Conservation (phyloP, 2,329 filamentous ascomycete species). For the Cladobotryum mycophilum region DNA sequence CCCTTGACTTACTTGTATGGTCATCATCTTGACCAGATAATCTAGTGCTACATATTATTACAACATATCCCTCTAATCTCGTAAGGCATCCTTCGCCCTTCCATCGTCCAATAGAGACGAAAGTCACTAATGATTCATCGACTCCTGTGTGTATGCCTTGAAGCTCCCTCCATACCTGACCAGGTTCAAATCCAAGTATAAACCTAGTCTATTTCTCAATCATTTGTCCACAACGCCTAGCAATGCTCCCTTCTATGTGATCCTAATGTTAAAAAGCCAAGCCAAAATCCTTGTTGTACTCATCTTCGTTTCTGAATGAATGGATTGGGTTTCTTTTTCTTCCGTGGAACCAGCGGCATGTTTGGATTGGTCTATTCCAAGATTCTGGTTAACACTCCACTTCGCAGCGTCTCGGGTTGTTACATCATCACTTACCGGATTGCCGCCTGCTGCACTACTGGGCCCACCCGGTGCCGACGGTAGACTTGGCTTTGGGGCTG, state of each 20-base stretch:
- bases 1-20: not conserved
- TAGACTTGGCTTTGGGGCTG: conserved; percentile 10
- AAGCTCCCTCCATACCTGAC: not conserved
- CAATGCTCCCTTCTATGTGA: conserved; percentile 2
- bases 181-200: not conserved
- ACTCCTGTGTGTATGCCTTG: too few species aligned
- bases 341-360: conserved; percentile 25
- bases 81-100: not conserved
- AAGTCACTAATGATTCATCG: too few species aligned
- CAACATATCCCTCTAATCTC: not conserved
- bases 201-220: not conserved
- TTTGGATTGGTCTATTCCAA: conserved; percentile 12
- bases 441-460: conserved; percentile 13
- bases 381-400: not conserved
- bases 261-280: not conserved
- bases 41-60: not conserved
- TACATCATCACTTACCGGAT: conserved; percentile 6
- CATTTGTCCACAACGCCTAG: not conserved
- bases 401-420: not conserved
- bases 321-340: conserved; percentile 37
- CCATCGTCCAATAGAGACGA: not conserved
- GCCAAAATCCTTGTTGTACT: not conserved
- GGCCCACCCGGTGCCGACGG: conserved; percentile 18
- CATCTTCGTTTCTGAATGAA: conserved; percentile 37
- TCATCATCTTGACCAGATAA: not conserved